phyloP scores from a whole-genome alignment of 139 green algal species.

The Spirogloea muscicola region DNA sequence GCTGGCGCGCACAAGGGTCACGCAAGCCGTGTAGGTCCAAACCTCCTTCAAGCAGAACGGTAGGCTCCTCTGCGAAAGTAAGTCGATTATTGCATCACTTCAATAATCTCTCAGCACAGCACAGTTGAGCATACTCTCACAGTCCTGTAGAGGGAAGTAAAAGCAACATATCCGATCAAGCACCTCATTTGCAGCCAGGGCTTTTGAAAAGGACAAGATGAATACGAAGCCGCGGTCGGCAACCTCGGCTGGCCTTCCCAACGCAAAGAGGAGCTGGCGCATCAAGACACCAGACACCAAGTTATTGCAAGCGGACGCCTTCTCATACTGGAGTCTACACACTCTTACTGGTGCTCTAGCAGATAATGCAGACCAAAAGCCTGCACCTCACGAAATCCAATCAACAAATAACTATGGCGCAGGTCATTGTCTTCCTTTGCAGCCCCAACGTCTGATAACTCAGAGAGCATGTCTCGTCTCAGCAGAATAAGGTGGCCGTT shows the following conservation, averaged over 20 bases:
- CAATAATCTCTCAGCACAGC: conserved; percentile 1
- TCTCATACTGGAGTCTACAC: no score
- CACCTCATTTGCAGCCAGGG: conserved; percentile 17
- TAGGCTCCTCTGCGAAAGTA: conserved; percentile 28
- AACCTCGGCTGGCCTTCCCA: conserved; percentile 58
- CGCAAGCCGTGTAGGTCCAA: conserved; percentile 42
- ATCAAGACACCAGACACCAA: no score
- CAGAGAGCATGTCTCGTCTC: no score
- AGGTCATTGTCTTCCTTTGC: no score
- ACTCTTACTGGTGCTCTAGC: no score
- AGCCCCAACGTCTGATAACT: no score
- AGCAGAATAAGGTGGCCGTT: no score
- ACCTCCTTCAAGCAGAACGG: conserved; percentile 45
- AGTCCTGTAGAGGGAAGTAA: background rate
- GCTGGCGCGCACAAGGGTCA: conserved; percentile 11
- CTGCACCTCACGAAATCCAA: no score
- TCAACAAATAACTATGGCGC: no score
- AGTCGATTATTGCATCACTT: no score
- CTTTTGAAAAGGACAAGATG: conserved; percentile 49
- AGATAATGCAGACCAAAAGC: no score
- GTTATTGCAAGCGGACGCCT: no score
- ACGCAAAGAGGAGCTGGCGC: conserved; percentile 47
- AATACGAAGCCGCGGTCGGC: conserved; percentile 68
- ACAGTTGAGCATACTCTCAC: background rate
- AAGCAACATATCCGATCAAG: background rate